Evolutionary conservation across 345 rosid genomes (phyloP).

Genomic region (Salix purpurea): DNA sequence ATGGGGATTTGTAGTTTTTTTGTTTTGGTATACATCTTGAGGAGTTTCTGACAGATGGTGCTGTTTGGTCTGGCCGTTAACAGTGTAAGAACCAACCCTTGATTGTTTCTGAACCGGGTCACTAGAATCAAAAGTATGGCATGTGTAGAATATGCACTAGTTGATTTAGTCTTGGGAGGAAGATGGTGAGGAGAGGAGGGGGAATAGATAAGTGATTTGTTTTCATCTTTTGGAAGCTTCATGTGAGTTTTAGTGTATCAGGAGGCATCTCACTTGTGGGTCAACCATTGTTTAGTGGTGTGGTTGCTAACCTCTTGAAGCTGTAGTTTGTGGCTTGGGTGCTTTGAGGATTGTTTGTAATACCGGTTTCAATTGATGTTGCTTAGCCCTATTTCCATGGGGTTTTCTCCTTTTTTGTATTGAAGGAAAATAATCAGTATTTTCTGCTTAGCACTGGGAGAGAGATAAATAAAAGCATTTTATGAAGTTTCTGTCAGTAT

Average conservation of each 20-base stretch:
- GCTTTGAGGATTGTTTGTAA: background rate
- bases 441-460: too few species aligned
- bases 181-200: background rate
- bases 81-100: background rate
- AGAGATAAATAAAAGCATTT: too few species aligned
- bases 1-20: background rate
- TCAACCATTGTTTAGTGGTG: too few species aligned
- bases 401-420: too few species aligned
- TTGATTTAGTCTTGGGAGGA: background rate
- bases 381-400: background rate
- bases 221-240: too few species aligned
- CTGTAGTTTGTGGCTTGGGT: too few species aligned
- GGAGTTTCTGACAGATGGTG: background rate
- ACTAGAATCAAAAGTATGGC: background rate
- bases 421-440: too few species aligned
- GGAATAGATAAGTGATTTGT: too few species aligned
- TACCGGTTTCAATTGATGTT: background rate
- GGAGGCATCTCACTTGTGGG: too few species aligned
- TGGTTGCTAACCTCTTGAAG: too few species aligned
- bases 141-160: background rate
- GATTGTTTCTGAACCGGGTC: background rate
- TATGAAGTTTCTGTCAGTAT: background rate
- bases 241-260: too few species aligned
- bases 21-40: background rate
- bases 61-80: background rate